phyloP scores from a whole-genome alignment of 78 protist species.

The Acrasis kona region DNA sequence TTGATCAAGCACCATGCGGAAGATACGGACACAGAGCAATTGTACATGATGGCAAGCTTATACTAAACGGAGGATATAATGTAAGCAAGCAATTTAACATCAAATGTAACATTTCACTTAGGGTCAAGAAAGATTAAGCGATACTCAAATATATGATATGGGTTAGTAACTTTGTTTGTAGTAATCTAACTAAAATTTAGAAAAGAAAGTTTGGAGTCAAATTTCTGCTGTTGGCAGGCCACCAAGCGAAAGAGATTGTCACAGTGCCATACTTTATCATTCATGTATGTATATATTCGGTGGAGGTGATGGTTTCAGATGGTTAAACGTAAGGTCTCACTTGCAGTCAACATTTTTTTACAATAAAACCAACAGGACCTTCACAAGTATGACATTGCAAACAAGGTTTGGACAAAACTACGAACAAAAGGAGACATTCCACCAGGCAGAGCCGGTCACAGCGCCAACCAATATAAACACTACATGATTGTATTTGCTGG shows the following conservation, averaged over 20 bases:
- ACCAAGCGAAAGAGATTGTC: slow-evolving; percentile 27
- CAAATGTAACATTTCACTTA: no score
- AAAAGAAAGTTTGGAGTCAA: not conserved
- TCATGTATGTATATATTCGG: slow-evolving; percentile 16
- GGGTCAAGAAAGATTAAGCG: not conserved
- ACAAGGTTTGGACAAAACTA: not conserved
- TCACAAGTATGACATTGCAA: not conserved
- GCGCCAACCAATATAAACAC: slow-evolving; percentile 3
- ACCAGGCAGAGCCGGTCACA: slow-evolving; percentile 11
- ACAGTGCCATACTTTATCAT: not conserved
- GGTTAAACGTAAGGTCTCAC: no score
- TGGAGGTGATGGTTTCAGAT: slow-evolving; percentile 10
- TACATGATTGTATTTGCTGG: slow-evolving; percentile 22
- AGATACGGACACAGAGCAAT: not conserved
- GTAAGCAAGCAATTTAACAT: no score
- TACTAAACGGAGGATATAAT: not conserved
- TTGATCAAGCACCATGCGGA: not conserved
- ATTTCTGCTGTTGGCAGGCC: not conserved
- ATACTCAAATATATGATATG: not conserved
- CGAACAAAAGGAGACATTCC: not conserved
- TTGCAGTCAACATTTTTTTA: no score
- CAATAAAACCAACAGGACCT: no score
- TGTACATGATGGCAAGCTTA: not conserved
- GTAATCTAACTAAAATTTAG: not conserved
- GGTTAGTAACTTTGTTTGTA: not conserved